Evolutionary conservation across 2,329 filamentous ascomycete species (phyloP).

Genomic region (Cordyceps cicadae): DNA sequence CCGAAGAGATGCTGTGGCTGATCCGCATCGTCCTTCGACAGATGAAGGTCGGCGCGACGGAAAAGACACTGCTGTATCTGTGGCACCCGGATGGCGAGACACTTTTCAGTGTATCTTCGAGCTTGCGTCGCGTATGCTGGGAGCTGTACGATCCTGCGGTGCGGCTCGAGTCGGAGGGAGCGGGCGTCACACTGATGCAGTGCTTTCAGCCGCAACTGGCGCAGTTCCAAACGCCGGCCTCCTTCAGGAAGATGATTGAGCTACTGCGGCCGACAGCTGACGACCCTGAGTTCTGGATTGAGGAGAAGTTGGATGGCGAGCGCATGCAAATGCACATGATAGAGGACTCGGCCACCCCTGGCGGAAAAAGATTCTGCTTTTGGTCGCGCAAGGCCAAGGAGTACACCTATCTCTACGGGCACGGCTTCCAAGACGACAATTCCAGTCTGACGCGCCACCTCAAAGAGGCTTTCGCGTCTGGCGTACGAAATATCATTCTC

Average conservation of each 20-base stretch:
- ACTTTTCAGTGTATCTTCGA: slow-evolving; percentile 85
- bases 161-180: slow-evolving; percentile 65
- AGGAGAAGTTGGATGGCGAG: slow-evolving; percentile 95
- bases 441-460: slow-evolving; percentile 75
- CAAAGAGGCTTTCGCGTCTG: slow-evolving; percentile 63
- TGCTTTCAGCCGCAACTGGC: slow-evolving; percentile 96
- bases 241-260: slow-evolving; percentile 69
- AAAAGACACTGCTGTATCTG: slow-evolving; percentile 76
- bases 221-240: slow-evolving; percentile 75
- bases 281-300: slow-evolving; percentile 83
- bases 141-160: slow-evolving; percentile 69
- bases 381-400: slow-evolving; percentile 97
- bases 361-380: slow-evolving; percentile 70
- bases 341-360: slow-evolving; percentile 56
- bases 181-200: slow-evolving; percentile 75
- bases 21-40: slow-evolving; percentile 85
- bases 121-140: slow-evolving; percentile 86
- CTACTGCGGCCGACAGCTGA: slow-evolving; percentile 57
- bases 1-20: slow-evolving; percentile 88
- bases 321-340: slow-evolving; percentile 94
- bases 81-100: slow-evolving; percentile 74
- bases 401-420: slow-evolving; percentile 89
- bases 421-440: slow-evolving; percentile 62
- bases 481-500: slow-evolving; percentile 78
- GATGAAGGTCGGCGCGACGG: slow-evolving; percentile 67